These are phyloP conservation scores for Athelia sp. DNA, from an alignment of 1,284 basidiomycete genomes.

Conservation along the genomic window DNA sequence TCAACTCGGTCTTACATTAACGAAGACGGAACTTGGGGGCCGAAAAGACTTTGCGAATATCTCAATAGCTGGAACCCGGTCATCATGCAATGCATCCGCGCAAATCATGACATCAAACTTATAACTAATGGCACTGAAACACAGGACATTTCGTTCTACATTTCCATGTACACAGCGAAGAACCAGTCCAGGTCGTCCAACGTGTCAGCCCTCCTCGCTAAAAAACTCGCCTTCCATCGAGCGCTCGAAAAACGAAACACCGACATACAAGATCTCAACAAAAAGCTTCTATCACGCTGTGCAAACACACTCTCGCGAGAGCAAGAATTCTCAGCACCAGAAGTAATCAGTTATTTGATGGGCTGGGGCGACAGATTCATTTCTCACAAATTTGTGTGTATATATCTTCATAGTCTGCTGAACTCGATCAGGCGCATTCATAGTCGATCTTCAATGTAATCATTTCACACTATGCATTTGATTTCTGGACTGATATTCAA, in stretches of 20 bases:
- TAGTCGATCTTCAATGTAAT: no score
- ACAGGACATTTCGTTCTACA: slow-evolving; percentile 18
- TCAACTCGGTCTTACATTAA: slow-evolving; percentile 16
- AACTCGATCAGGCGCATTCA: no score
- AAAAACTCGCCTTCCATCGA: slow-evolving; percentile 20
- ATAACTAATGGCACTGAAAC: slow-evolving; percentile 22
- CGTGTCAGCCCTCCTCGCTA: slow-evolving; percentile 25
- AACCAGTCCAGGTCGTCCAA: slow-evolving; percentile 22
- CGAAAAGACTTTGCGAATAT: slow-evolving; percentile 13
- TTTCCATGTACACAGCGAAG: slow-evolving; percentile 22
- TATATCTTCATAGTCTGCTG: no score
- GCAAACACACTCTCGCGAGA: slow-evolving; percentile 21
- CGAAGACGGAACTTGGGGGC: slow-evolving; percentile 21
- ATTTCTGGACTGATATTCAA: no score
- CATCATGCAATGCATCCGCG: slow-evolving; percentile 5
- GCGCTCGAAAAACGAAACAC: slow-evolving; percentile 8
- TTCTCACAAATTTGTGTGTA: slow-evolving; percentile 25
- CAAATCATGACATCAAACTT: slow-evolving; percentile 26
- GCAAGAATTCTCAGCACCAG: slow-evolving; percentile 26
- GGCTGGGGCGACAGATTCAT: slow-evolving; percentile 26
- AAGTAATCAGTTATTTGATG: slow-evolving; percentile 29
- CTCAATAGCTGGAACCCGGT: slow-evolving; percentile 21
- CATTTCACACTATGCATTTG: no score
- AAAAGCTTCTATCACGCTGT: slow-evolving; percentile 17
- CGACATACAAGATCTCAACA: slow-evolving; percentile 12